Base-by-base conservation (phyloP, 176 grass and related monocot genomes). In the Avena insularis region DNA sequence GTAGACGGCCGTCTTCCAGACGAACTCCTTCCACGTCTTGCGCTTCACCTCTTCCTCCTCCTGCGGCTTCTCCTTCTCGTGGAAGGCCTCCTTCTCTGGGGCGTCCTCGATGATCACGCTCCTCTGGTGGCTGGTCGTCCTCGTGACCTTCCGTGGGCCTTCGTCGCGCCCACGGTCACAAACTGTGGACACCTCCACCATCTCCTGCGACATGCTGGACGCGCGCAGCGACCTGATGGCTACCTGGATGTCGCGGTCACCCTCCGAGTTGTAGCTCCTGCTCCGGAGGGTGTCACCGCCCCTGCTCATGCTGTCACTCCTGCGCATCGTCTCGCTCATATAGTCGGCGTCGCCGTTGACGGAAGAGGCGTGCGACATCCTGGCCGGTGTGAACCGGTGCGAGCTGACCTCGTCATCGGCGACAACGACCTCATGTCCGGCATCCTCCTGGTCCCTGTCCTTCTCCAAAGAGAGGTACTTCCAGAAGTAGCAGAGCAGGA, bases 341-440 rank as follows among this genome's bases (percentile, higher is more conserved):
- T 79, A 75, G 71, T 87, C 83, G 60, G 16, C 29, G n/a, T 84
- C 88, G 73, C 87, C 85, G 17, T 92, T 88, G 8, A 76, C 63
- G 5, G 93, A 91, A 6, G 88, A 91, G 2, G 87, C 83, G 80
- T 93, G 94, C 0, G 94, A 99, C 97, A 99, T 92, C 6, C 90
- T 81, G 0, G 97, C 97, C 0, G 97, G 97, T 33, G 94, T 96
- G 82, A 99, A 99, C 9, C 94, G 83, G 87, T 99, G 97, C 19
- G 94, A 96, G 79, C 86, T 87, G 60, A 93, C 85, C 71, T 99
- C 97, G 10, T 93, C 88, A 48, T 93, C 94, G 17, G 87, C 91
- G 12, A 92, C 71, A 12, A 91, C 75, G 19, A 91, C 74, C 21
- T 96, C 94, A 0, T 81, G 82, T 3, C 65, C 90, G 3, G 38